Evolutionary conservation across 306 rosid genomes (phyloP).

Genomic region (Cucurbita ficifolia): DNA sequence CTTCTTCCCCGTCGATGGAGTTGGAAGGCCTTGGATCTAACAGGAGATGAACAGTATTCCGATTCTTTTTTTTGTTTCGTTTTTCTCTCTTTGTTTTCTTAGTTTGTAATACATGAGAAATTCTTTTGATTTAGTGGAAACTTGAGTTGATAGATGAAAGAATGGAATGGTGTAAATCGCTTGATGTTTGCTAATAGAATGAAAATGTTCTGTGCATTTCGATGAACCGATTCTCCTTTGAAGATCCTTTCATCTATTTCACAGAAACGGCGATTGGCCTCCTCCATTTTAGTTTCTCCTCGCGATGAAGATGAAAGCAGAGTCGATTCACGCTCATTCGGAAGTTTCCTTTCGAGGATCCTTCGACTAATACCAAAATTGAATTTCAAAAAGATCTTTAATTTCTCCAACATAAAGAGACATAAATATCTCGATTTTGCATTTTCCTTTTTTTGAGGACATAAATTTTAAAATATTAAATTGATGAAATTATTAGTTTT

Average conservation of each 20-base stretch:
- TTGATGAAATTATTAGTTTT: neutral
- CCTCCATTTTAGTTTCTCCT: neutral
- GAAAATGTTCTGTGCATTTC: neutral
- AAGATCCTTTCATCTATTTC: neutral
- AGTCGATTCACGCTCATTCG: too few species aligned
- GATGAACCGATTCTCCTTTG: neutral
- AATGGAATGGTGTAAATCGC: neutral
- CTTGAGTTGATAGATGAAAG: neutral
- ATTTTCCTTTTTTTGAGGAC: too few species aligned
- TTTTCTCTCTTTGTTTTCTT: neutral
- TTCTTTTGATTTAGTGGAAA: neutral
- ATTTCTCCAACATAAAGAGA: too few species aligned
- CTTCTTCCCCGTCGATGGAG: neutral
- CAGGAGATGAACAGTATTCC: neutral
- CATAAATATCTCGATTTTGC: too few species aligned
- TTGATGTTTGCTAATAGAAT: neutral
- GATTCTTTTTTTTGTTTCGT: neutral
- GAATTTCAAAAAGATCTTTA: neutral
- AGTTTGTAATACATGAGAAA: neutral
- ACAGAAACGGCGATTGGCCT: neutral
- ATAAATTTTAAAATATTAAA: too few species aligned
- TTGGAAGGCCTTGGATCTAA: neutral
- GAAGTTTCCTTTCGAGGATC: neutral
- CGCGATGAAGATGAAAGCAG: neutral
- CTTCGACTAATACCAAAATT: too few species aligned